Evolutionary conservation across 2,329 filamentous ascomycete genomes (phyloP), one percentile per base, ranked within the genome.

Genomic region (Ophiocordyceps robertsii): DNA sequence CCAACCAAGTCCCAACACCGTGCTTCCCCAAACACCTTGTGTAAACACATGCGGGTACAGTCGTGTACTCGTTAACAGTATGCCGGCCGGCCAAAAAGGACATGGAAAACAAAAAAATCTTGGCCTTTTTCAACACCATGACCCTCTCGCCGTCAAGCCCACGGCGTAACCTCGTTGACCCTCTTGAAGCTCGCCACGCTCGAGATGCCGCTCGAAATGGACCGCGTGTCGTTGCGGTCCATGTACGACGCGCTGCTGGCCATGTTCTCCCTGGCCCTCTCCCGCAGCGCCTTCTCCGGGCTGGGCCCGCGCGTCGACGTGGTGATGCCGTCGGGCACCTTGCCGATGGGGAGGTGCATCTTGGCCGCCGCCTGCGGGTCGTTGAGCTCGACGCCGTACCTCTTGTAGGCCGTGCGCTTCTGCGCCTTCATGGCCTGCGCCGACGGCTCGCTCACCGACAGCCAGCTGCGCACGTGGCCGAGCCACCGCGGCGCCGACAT

Each of bases 401-500:
- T 66, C 38, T 61, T 57, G 47, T 61, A 72, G 1, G 61, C 56
- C 13, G 62, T 59, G 41, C 58, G 63, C 49, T 64, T 68, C 47
- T 71, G 66, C 13, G 66, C 53, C 48, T 65, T 69, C 48, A 72
- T 57, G 1, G 68, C 71, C 37, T 69, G 65, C 2, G 61, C 59
- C 0, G 70, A 73, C 11, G 71, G 70, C 47, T 75, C 71, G 39
- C 64, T 68, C 19, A 63, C 60, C 2, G 60, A 60, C 8, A 73
- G 52, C 71, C 71, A 74, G 37, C 59, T 62, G 45, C 69, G 74
- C 39, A 72, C 52, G 27, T 66, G 63, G 7, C 55, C 55, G 19
- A 69, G 43, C 64, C 68, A 70, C 32, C 51, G 44, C n/a, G 49
- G 45, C 29, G 59, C 57, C 41, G 55, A 58, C 16, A 38, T 43